Conservation (phyloP, 257 asterid species). For the Solanum boliviense region DNA sequence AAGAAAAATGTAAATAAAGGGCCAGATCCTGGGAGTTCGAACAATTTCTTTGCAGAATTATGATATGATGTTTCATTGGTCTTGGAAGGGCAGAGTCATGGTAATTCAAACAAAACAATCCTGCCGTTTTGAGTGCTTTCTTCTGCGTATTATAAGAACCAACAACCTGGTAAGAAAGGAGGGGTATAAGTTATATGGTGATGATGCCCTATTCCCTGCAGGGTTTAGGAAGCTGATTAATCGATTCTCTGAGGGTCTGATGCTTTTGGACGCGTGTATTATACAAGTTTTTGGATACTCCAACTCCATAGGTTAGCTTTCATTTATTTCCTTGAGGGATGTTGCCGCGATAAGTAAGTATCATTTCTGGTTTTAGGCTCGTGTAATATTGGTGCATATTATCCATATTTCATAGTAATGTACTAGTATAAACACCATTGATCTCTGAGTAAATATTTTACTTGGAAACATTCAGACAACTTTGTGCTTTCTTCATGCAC, state of each 20-base stretch:
- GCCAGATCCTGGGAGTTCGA: slow-evolving; percentile 20
- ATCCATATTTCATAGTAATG: neutral
- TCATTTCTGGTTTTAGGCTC: neutral
- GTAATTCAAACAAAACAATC: neutral
- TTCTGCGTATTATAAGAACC: neutral
- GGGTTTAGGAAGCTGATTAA: neutral
- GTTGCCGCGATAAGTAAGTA: neutral
- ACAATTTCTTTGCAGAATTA: slow-evolving; percentile 62
- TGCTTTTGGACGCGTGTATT: neutral
- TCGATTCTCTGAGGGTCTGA: neutral
- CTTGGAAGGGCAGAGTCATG: neutral
- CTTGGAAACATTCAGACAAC: neutral
- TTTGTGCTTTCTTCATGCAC: neutral
- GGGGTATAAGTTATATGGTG: neutral
- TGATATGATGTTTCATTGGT: neutral
- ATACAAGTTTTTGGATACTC: neutral
- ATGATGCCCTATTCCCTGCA: neutral
- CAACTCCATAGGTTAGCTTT: neutral
- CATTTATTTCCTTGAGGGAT: neutral
- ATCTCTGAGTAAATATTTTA: neutral
- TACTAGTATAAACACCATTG: neutral
- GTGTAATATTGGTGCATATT: neutral
- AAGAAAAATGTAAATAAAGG: slow-evolving; percentile 37
- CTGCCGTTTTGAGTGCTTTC: neutral
- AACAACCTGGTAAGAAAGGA: neutral